A percentile compares a stretch with the other conserved stretches of the same genome.
These are phyloP conservation scores for Actinidia chinensis DNA, from an alignment of 179 eudicot species.

Conservation along the genomic window DNA sequence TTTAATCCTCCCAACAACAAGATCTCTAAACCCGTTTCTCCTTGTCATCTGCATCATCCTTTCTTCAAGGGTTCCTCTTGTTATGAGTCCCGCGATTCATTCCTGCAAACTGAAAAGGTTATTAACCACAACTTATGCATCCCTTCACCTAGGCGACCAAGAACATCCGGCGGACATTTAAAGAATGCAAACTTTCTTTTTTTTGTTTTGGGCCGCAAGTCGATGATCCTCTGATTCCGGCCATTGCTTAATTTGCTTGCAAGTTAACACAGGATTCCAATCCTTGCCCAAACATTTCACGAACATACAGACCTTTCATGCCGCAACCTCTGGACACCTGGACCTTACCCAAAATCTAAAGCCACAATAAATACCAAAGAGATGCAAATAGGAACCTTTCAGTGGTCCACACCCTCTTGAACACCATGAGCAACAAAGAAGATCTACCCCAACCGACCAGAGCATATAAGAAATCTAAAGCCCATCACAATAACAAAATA, in stretches of 20 bases:
- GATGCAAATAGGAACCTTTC: too few relatives aligned
- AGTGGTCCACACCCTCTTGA: too few relatives aligned
- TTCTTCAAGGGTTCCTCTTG: slow-evolving; percentile 95
- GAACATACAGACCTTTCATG: too few relatives aligned
- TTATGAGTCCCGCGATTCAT: slow-evolving; percentile 89
- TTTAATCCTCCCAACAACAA: slow-evolving; percentile 95
- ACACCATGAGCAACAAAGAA: too few relatives aligned
- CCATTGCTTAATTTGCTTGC: slow-evolving; percentile 99
- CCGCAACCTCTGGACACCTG: too few relatives aligned
- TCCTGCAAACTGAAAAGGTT: slow-evolving; percentile 45
- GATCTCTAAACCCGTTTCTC: slow-evolving; percentile 95
- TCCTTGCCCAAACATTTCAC: slow-evolving; percentile 45
- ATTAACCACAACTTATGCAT: neutral
- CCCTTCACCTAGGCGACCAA: neutral
- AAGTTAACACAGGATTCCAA: slow-evolving; percentile 99
- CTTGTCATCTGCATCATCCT: slow-evolving; percentile 99
- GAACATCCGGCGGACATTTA: neutral
- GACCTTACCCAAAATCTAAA: too few relatives aligned
- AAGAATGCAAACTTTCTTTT: slow-evolving; percentile 46
- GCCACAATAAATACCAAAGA: too few relatives aligned
- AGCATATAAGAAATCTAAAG: too few relatives aligned
- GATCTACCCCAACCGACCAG: too few relatives aligned
- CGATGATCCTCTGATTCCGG: slow-evolving; percentile 99
- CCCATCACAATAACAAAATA: too few relatives aligned
- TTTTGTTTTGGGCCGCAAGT: slow-evolving; percentile 93